phyloP scores from a whole-genome alignment of 305 asterid genomes.

The Fraxinus dipetala region DNA sequence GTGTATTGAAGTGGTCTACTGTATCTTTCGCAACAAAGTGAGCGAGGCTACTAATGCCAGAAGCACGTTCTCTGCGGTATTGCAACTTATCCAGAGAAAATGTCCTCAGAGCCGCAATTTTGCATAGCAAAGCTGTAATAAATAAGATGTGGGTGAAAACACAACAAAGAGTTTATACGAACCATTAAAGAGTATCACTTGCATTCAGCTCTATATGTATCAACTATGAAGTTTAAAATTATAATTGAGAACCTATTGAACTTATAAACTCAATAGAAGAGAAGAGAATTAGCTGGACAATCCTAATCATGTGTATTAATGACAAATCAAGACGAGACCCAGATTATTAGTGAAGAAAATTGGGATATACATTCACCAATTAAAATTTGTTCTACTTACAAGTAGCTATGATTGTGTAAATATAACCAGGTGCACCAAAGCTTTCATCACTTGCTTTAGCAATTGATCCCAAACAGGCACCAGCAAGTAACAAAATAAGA shows the following conservation, averaged over 20 bases:
- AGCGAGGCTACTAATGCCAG: conserved; percentile 95
- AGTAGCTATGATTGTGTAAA: conserved; percentile 76
- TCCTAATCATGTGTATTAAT: not conserved
- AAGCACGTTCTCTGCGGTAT: conserved; percentile 79
- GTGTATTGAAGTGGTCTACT: conserved; percentile 70
- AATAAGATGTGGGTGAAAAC: not conserved
- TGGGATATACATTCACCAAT: not conserved
- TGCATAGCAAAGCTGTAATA: conserved; percentile 71
- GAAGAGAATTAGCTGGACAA: not conserved
- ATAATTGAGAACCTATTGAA: not conserved
- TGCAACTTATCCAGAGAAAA: conserved; percentile 77
- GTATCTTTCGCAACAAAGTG: conserved; percentile 88
- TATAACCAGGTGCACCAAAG: conserved; percentile 80
- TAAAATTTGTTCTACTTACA: conserved; percentile 47
- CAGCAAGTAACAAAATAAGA: conserved; percentile 83
- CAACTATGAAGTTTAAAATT: not conserved
- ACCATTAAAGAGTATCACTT: not conserved
- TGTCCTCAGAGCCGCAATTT: conserved; percentile 80
- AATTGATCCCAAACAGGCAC: conserved; percentile 80
- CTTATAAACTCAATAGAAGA: not conserved
- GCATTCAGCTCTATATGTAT: not conserved
- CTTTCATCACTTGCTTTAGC: conserved; percentile 72
- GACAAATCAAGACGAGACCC: not conserved
- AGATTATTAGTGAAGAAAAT: not conserved
- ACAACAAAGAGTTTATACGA: not conserved